Base-by-base conservation (phyloP, 2,329 filamentous ascomycete species). In the Colletotrichum chlorophyti region DNA sequence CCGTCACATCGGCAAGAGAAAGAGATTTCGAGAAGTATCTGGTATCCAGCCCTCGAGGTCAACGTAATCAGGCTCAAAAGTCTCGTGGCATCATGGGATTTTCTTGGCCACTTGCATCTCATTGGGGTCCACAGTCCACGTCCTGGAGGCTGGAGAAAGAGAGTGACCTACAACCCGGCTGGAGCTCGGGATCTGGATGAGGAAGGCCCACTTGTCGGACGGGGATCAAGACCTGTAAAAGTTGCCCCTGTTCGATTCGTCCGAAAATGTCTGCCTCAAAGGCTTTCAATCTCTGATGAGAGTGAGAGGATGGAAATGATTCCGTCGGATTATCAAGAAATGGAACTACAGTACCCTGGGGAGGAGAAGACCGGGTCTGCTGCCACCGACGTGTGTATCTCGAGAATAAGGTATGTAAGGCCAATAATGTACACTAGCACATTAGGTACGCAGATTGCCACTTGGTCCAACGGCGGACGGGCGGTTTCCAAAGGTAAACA, bases 111-210 rank as follows among this genome's bases (percentile, higher is more conserved):
- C 43, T 17, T 50, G 51, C 57, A 59, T 29, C 53, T 41, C 19
- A 17, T 35, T 46, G 21, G 35, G 52, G 21, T 34, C n/a, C 10
- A 23, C 31, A 7, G 19, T 15, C 11, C 23, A 34, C 23, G n/a
- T n/a, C n/a, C n/a, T 37, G 29, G 49, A 53, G 38, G 40, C 57
- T 60, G 38, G 53, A 34, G 35, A 53, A 52, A 34, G 38, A 58
- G 34, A 17, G 26, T 24, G 19, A 47, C 46, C 40, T 49, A 42
- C 45, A 40, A 24, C 11, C 54, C 51, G 51, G 55, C 37, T 49
- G 15, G 55, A 55, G 55, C 43, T 59, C 51, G 57, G 57, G 32
- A 60, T 60, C 51, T 60, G 51, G 51, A 14, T 31, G 21, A 26
- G 24, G 14, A n/a, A 48, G 38, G 43, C 52, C 57, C 51, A 60